These are phyloP conservation scores for Primulina eburnea DNA, from an alignment of 257 asterid species.

Conservation along the genomic window DNA sequence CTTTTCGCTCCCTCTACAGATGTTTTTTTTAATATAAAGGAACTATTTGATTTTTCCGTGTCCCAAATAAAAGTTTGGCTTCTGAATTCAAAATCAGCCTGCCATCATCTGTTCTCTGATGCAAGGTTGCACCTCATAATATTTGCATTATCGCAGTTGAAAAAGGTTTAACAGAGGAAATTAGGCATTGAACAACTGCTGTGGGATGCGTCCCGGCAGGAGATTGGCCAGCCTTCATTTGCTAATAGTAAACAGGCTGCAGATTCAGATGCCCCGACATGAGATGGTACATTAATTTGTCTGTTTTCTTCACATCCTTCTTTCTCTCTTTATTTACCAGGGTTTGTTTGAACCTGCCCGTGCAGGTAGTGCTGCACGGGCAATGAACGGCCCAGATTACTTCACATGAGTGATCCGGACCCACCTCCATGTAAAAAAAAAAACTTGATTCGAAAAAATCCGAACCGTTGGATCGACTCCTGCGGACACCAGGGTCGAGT, in stretches of 20 bases:
- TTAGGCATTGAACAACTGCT: slow-evolving; percentile 67
- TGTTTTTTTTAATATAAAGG: neutral
- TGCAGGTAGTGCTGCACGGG: no score
- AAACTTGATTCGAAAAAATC: no score
- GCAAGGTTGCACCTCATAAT: neutral
- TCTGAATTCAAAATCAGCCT: neutral
- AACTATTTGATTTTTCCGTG: no score
- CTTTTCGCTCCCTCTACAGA: neutral
- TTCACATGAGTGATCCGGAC: no score
- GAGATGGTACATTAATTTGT: slow-evolving; percentile 7
- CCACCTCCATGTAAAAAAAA: no score
- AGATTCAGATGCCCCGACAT: slow-evolving; percentile 36
- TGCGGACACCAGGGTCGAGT: no score
- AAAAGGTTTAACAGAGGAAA: slow-evolving; percentile 65
- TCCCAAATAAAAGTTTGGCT: neutral
- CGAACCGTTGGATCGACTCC: no score
- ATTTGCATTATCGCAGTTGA: slow-evolving; percentile 42
- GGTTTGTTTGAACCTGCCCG: no score
- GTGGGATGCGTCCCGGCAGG: slow-evolving; percentile 71
- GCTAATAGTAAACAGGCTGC: slow-evolving; percentile 34
- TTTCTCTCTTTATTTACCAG: slow-evolving; percentile 26
- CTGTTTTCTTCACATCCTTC: slow-evolving; percentile 3
- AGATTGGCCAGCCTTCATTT: slow-evolving; percentile 48
- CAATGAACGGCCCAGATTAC: no score
- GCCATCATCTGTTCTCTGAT: neutral